Percentiles rank a stretch among this genome's conserved stretches.
Evolutionary conservation across 306 rosid species (phyloP).

Genomic region (Rubus parviflorus): DNA sequence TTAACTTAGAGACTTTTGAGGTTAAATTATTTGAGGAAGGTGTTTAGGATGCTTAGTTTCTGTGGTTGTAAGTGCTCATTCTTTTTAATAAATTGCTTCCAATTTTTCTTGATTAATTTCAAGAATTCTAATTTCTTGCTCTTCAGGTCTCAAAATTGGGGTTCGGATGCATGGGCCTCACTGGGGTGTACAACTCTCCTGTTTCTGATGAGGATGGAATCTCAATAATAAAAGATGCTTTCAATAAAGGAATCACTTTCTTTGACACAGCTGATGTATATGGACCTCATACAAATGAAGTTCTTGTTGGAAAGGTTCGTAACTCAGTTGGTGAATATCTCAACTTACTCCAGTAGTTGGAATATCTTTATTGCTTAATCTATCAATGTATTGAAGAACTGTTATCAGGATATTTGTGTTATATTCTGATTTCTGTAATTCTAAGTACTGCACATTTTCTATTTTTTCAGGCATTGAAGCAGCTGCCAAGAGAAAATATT

Average conservation of each 20-base stretch:
- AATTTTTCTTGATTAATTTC: neutral
- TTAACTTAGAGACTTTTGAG: neutral
- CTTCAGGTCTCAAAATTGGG: slow-evolving; percentile 47
- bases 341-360: neutral
- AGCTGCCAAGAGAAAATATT: slow-evolving; percentile 65
- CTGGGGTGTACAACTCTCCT: slow-evolving; percentile 36
- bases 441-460: neutral
- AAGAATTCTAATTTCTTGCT: neutral
- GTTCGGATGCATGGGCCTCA: slow-evolving; percentile 44
- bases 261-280: slow-evolving; percentile 40
- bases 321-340: neutral
- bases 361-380: neutral
- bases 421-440: neutral
- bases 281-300: slow-evolving; percentile 35
- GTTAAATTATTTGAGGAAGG: neutral
- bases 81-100: neutral
- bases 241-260: slow-evolving; percentile 41
- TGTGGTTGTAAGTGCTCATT: neutral
- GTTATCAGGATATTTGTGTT: neutral
- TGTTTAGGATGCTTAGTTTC: neutral
- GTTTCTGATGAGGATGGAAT: slow-evolving; percentile 33
- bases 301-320: slow-evolving; percentile 40
- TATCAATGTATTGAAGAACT: neutral
- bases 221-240: slow-evolving; percentile 28
- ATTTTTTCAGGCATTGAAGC: slow-evolving; percentile 53